Evolutionary conservation across 192 early-diverging fungal genomes (phyloP).

Genomic region (Umbelopsis sp.): DNA sequence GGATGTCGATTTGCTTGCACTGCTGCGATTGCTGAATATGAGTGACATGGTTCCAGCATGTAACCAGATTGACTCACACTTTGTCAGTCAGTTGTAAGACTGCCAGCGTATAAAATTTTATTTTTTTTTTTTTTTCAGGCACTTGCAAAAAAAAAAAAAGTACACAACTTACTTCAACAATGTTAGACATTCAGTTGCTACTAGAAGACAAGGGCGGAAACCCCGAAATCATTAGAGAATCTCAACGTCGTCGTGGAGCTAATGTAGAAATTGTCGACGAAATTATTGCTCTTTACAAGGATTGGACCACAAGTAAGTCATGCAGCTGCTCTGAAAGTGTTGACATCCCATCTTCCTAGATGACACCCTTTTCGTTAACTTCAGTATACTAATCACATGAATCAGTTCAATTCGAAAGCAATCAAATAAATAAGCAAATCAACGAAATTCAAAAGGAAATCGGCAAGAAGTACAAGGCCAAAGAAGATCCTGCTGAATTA

Average conservation of each 20-base stretch:
- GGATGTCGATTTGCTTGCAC: neutral
- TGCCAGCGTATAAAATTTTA: neutral
- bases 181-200: conserved; percentile 94
- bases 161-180: conserved; percentile 25
- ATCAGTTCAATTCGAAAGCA: conserved; percentile 82
- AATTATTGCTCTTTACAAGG: conserved; percentile 85
- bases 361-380: neutral
- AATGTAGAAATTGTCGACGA: conserved; percentile 87
- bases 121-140: conserved; percentile 12
- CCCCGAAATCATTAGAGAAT: conserved; percentile 89
- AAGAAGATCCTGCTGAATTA: conserved; percentile 81
- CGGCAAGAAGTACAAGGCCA: conserved; percentile 85
- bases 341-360: neutral
- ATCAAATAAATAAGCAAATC: conserved; percentile 87
- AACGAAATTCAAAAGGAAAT: conserved; percentile 95
- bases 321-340: neutral
- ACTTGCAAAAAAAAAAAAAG: neutral
- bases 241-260: conserved; percentile 88
- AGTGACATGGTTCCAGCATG: neutral
- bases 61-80: conserved; percentile 7
- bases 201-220: conserved; percentile 91
- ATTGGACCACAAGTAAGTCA: conserved; percentile 83
- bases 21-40: neutral
- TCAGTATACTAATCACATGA: conserved; percentile 1
- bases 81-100: neutral